Conservation (phyloP, 2,329 filamentous ascomycete species). For the Exophiala oligosperma region DNA sequence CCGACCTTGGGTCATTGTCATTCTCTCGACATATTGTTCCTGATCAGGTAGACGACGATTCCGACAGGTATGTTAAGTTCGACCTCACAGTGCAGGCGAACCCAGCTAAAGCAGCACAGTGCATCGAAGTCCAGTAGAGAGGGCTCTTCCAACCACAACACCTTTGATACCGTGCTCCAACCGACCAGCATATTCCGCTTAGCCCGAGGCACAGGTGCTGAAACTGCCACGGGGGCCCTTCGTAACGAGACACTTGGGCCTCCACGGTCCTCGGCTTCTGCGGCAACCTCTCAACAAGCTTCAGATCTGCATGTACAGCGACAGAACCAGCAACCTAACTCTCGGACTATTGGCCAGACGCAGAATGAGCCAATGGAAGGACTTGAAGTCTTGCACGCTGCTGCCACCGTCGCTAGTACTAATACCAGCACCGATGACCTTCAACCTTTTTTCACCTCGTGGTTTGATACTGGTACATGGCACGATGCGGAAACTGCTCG, state of each 20-base stretch:
- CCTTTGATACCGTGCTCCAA: constrained; percentile 11
- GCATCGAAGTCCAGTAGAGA: constrained; percentile 6
- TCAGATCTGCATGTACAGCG: no score
- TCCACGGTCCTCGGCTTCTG: no score
- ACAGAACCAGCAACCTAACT: no score
- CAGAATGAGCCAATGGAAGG: no score
- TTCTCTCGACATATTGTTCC: not conserved
- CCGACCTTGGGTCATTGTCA: not conserved
- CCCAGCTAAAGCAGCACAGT: not conserved
- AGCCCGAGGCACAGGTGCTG: constrained; percentile 5
- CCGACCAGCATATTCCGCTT: constrained; percentile 12
- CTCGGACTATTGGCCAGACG: no score
- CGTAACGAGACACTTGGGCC: not conserved
- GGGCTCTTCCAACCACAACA: constrained; percentile 7
- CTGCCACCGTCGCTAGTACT: constrained; percentile 2
- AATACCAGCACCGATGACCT: constrained; percentile 4
- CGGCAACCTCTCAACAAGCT: no score
- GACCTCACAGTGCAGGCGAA: not conserved
- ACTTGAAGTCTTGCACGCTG: not conserved
- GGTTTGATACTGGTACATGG: constrained; percentile 13
- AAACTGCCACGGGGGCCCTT: not conserved
- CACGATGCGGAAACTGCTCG: constrained; percentile 12
- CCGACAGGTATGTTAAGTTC: not conserved
- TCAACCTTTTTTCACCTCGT: constrained; percentile 9
- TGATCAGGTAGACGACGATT: not conserved